Percentiles rank a stretch among this genome's conserved stretches.
These are phyloP conservation scores for Sechiopsis laciniata DNA, from an alignment of 306 rosid species.

Conservation along the genomic window DNA sequence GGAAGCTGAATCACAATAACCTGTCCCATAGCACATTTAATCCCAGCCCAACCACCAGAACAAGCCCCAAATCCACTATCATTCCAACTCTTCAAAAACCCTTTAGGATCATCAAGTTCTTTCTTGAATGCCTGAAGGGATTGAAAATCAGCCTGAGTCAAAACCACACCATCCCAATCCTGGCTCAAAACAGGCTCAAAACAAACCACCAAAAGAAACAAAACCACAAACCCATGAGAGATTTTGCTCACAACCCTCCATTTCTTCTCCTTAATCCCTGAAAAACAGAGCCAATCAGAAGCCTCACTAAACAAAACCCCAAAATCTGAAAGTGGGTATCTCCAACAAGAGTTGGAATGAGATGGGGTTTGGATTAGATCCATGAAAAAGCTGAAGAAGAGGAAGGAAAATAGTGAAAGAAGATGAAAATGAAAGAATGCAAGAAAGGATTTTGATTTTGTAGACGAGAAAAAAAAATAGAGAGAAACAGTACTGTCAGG, in stretches of 20 bases:
- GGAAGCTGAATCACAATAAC: constrained; percentile 90
- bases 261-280: constrained; percentile 35
- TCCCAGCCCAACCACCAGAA: constrained; percentile 82
- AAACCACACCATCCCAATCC: constrained; percentile 76
- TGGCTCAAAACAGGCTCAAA: constrained; percentile 25
- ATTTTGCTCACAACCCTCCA: constrained; percentile 28
- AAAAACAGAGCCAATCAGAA: constrained; percentile 22
- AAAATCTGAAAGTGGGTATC: constrained; percentile 18
- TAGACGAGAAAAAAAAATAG: constrained; percentile 16
- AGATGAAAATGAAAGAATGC: not conserved
- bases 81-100: constrained; percentile 78
- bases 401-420: not conserved
- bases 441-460: not conserved
- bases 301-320: too few relatives aligned
- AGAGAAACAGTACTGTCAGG: constrained; percentile 41
- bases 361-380: not conserved
- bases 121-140: constrained; percentile 79
- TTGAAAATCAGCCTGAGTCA: constrained; percentile 65
- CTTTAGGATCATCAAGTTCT: constrained; percentile 69
- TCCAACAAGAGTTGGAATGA: constrained; percentile 14
- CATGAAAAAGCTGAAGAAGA: constrained; percentile 1
- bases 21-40: constrained; percentile 87
- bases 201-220: constrained; percentile 20
- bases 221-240: constrained; percentile 21
- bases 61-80: constrained; percentile 82